These are phyloP conservation scores for Volvox carteri DNA, from an alignment of 163 green algal genomes.

Conservation along the genomic window DNA sequence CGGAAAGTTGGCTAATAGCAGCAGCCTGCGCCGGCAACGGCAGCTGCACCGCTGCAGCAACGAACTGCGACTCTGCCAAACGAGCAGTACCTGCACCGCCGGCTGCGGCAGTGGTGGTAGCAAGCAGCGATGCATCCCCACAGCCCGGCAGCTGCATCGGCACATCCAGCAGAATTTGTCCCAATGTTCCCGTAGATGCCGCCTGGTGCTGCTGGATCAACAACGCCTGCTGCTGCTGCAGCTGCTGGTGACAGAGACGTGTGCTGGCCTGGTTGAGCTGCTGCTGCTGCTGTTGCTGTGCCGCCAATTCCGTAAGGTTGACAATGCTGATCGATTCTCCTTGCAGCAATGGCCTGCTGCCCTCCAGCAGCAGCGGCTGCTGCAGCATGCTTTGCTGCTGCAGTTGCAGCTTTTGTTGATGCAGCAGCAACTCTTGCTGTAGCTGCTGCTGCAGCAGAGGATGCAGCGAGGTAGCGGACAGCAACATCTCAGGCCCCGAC, in stretches of 20 bases:
- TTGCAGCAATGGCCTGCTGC: not conserved
- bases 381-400: not conserved
- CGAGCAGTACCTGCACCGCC: not conserved
- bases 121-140: not conserved
- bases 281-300: not conserved
- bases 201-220: not conserved
- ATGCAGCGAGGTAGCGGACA: conserved; percentile 31
- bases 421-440: not conserved
- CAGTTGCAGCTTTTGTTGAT: not conserved
- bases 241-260: not conserved
- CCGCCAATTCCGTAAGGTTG: not conserved
- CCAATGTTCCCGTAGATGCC: not conserved
- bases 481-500: not conserved
- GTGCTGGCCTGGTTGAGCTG: not conserved
- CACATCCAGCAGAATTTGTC: not conserved
- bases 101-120: not conserved
- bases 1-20: not conserved
- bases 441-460: conserved; percentile 50
- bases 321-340: not conserved
- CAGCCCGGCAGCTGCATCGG: not conserved
- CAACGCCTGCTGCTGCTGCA: not conserved
- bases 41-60: not conserved
- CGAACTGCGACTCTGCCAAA: not conserved
- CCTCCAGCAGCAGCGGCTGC: not conserved
- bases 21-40: not conserved